A percentile compares a stretch with the other conserved stretches of the same genome.
These are phyloP conservation scores for Draba incana DNA, from an alignment of 345 rosid genomes.

Conservation along the genomic window DNA sequence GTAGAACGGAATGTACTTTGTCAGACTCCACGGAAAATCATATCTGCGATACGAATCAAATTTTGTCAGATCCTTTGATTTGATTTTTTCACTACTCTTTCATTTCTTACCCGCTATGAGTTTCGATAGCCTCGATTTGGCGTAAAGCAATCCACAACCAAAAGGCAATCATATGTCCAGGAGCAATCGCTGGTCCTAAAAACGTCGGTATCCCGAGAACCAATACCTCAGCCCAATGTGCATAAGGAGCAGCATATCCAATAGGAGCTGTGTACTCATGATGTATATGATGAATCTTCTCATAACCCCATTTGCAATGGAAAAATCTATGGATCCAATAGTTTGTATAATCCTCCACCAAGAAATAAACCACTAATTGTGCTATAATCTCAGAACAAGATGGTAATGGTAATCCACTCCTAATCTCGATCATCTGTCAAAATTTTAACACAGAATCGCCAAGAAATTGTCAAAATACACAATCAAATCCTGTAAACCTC, in stretches of 20 bases:
- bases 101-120: conserved; percentile 74
- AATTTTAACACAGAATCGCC: background rate
- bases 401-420: conserved; percentile 74
- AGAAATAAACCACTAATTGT: conserved; percentile 73
- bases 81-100: background rate
- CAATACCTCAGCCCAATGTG: conserved; percentile 84
- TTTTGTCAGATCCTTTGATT: background rate
- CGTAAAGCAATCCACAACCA: conserved; percentile 86
- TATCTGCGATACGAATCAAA: conserved; percentile 45
- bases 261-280: conserved; percentile 82
- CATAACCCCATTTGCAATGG: conserved; percentile 79
- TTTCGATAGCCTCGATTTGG: conserved; percentile 83
- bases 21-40: conserved; percentile 76
- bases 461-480: no score
- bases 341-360: conserved; percentile 73
- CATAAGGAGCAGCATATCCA: conserved; percentile 74
- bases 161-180: conserved; percentile 79
- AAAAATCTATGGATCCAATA: conserved; percentile 86
- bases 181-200: conserved; percentile 82
- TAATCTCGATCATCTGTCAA: conserved; percentile 63
- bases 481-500: no score
- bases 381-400: conserved; percentile 64
- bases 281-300: conserved; percentile 76
- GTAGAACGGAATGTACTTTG: conserved; percentile 78
- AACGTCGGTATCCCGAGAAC: conserved; percentile 80